phyloP scores from a whole-genome alignment of 441 rosid genomes.

The Raphanus hybrid region DNA sequence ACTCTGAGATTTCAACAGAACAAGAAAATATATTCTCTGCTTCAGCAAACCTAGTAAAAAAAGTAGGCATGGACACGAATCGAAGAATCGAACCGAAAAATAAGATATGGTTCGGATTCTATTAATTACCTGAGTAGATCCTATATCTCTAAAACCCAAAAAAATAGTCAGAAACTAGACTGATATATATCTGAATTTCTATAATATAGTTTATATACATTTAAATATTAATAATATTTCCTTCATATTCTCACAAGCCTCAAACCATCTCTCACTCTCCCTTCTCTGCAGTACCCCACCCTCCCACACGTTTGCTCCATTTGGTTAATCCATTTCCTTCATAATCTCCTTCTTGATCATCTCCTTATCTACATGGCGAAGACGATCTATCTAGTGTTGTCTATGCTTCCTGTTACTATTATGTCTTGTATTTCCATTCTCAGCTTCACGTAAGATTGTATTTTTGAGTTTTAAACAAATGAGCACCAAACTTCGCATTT shows the following conservation, averaged over 20 bases:
- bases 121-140: no score
- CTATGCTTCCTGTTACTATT: background rate
- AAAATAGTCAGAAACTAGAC: no score
- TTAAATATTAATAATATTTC: conserved; percentile 12
- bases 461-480: background rate
- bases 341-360: conserved; percentile 53
- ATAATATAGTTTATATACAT: no score
- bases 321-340: conserved; percentile 51
- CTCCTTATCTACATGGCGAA: conserved; percentile 38
- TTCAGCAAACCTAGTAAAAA: conserved; percentile 9
- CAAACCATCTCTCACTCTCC: conserved; percentile 57
- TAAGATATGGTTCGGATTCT: no score
- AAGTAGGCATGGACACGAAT: no score
- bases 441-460: background rate
- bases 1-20: conserved; percentile 28
- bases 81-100: no score
- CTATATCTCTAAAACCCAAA: no score
- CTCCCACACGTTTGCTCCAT: conserved; percentile 63
- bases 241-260: conserved; percentile 59
- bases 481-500: background rate
- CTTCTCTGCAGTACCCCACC: conserved; percentile 61
- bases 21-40: conserved; percentile 5
- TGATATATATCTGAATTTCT: no score
- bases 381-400: background rate
- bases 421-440: background rate